These are phyloP conservation scores for Gossypium turneri DNA, from an alignment of 345 rosid genomes.

Conservation along the genomic window DNA sequence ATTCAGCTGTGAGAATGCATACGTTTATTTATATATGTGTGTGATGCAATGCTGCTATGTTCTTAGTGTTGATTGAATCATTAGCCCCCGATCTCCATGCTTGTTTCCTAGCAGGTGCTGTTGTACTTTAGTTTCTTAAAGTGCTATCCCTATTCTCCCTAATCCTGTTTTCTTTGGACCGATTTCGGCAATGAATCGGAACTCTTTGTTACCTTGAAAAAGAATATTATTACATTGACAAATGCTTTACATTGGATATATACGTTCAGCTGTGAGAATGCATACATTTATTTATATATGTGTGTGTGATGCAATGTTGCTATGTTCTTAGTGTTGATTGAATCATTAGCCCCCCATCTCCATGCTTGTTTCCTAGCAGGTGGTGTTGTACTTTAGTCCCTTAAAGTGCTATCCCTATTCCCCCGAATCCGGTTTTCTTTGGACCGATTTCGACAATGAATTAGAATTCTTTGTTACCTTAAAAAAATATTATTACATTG, in stretches of 20 bases:
- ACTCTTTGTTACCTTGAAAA: not conserved
- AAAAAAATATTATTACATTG: not conserved
- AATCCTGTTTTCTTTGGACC: not conserved
- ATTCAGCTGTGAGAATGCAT: not conserved
- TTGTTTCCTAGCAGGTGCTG: not conserved
- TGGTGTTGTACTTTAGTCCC: not conserved
- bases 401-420: not conserved
- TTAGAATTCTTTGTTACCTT: not conserved
- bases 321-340: not conserved
- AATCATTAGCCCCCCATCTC: not conserved
- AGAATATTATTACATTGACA: conserved; percentile 17
- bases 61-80: not conserved
- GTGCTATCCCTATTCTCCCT: not conserved
- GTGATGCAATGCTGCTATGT: not conserved
- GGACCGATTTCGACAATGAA: not conserved
- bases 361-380: not conserved
- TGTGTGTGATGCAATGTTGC: not conserved
- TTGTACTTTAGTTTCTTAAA: not conserved
- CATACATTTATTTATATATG: not conserved
- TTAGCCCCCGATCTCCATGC: not conserved
- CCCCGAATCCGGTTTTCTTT: not conserved
- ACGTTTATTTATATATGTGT: not conserved
- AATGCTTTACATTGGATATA: not conserved
- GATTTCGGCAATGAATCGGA: not conserved
- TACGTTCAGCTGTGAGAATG: conserved; percentile 22